These are phyloP conservation scores for Pseudogymnoascus destructans DNA, from an alignment of 2,329 filamentous ascomycete genomes.

Conservation along the genomic window DNA sequence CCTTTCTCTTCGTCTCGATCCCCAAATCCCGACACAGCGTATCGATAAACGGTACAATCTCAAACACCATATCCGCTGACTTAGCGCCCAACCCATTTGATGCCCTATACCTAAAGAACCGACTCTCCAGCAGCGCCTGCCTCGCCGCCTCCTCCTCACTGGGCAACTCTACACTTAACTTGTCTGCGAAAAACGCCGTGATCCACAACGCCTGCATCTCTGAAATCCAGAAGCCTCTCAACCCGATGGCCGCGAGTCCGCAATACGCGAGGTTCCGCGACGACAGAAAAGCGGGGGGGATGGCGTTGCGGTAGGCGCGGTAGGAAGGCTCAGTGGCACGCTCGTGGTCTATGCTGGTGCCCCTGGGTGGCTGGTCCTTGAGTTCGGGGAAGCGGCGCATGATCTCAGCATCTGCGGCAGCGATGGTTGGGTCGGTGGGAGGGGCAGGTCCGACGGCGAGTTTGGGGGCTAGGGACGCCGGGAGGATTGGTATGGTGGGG, in stretches of 20 bases:
- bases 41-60: constrained; percentile 60
- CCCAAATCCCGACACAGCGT: constrained; percentile 51
- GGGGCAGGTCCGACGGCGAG: neutral
- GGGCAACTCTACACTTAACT: constrained; percentile 27
- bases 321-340: constrained; percentile 20
- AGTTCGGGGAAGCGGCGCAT: constrained; percentile 29
- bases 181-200: constrained; percentile 45
- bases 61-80: constrained; percentile 59
- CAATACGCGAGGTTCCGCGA: constrained; percentile 33
- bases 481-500: constrained; percentile 36
- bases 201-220: constrained; percentile 46
- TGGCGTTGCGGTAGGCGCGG: constrained; percentile 34
- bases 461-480: constrained; percentile 10
- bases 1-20: constrained; percentile 41
- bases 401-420: constrained; percentile 29
- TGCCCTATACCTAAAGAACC: constrained; percentile 57
- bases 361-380: constrained; percentile 36
- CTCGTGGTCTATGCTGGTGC: constrained; percentile 25
- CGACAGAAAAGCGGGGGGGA: constrained; percentile 30
- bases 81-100: constrained; percentile 48
- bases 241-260: constrained; percentile 31
- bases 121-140: constrained; percentile 48
- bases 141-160: constrained; percentile 28
- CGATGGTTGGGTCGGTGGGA: constrained; percentile 26
- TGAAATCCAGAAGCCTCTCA: constrained; percentile 29